Conservation (phyloP, 2,329 filamentous ascomycete species). For the Teratosphaeria zuluensis region DNA sequence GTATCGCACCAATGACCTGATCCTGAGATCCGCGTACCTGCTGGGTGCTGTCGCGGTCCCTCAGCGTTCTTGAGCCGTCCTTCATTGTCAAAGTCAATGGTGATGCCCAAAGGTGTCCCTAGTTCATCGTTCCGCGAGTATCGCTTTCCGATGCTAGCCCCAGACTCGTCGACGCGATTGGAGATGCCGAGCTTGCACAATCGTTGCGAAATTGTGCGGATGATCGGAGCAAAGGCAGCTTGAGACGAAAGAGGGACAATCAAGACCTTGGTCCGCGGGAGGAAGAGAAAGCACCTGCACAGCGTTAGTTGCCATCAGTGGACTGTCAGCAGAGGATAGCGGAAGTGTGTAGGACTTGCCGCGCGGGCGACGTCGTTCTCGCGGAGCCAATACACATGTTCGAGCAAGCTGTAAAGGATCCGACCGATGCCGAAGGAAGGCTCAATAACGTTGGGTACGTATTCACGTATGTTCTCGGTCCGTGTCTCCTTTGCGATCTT, state of each 20-base stretch:
- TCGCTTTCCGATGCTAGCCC: constrained; percentile 86
- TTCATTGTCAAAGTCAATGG: constrained; percentile 93
- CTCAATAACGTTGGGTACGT: constrained; percentile 78
- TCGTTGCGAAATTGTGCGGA: constrained; percentile 62
- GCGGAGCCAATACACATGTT: constrained; percentile 93
- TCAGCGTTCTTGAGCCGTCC: constrained; percentile 74
- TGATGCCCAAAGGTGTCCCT: constrained; percentile 87
- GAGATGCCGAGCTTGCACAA: constrained; percentile 70
- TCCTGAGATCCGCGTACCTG: constrained; percentile 80
- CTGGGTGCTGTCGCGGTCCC: constrained; percentile 82
- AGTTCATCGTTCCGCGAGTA: constrained; percentile 93
- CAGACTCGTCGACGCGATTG: constrained; percentile 80
- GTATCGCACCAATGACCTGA: constrained; percentile 67
- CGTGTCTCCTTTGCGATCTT: constrained; percentile 75
- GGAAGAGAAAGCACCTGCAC: constrained; percentile 63
- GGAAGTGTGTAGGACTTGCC: constrained; percentile 46
- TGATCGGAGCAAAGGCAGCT: constrained; percentile 64
- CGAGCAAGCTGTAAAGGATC: constrained; percentile 84
- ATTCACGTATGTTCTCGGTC: constrained; percentile 76
- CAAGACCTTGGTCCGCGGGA: constrained; percentile 84
- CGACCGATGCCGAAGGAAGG: constrained; percentile 95
- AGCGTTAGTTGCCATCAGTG: constrained; percentile 4
- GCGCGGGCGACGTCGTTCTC: constrained; percentile 74
- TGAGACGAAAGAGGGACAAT: constrained; percentile 82
- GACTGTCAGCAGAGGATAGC: not conserved